phyloP scores from a whole-genome alignment of 2,329 filamentous ascomycete genomes.

The Aspergillus aculeatus region DNA sequence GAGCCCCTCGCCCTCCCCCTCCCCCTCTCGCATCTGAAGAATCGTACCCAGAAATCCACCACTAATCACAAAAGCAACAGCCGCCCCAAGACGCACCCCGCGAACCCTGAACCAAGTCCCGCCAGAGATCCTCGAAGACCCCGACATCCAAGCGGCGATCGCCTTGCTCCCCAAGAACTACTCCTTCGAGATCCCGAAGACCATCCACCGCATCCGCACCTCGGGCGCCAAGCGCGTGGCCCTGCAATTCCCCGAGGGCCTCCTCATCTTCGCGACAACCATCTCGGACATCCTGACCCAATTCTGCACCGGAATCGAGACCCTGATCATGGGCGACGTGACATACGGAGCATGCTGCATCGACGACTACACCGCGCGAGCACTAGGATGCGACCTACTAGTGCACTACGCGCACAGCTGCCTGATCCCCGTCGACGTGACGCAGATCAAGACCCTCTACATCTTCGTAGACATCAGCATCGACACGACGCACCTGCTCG shows the following conservation, averaged over 20 bases:
- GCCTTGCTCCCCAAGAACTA: slow-evolving; percentile 90
- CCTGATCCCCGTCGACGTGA: slow-evolving; percentile 92
- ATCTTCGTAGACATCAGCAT: slow-evolving; percentile 98
- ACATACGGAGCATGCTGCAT: slow-evolving; percentile 99
- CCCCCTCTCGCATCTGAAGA: not conserved
- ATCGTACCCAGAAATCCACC: not conserved
- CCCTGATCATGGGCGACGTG: slow-evolving; percentile 97
- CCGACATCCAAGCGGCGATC: slow-evolving; percentile 83
- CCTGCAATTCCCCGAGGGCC: slow-evolving; percentile 94
- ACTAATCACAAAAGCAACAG: slow-evolving; percentile 44
- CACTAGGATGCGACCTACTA: slow-evolving; percentile 87
- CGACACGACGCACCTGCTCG: slow-evolving; percentile 81
- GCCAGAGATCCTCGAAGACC: slow-evolving; percentile 78
- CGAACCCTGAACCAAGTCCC: slow-evolving; percentile 90
- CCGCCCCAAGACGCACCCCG: slow-evolving; percentile 68
- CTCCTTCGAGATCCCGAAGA: slow-evolving; percentile 97
- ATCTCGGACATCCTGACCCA: slow-evolving; percentile 94
- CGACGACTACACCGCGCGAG: slow-evolving; percentile 94
- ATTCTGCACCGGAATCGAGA: slow-evolving; percentile 89
- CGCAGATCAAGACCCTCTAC: slow-evolving; percentile 94
- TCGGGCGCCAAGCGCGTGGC: slow-evolving; percentile 78
- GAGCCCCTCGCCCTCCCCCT: not conserved
- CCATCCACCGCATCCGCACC: slow-evolving; percentile 86
- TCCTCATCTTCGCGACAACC: slow-evolving; percentile 93
- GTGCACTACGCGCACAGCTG: slow-evolving; percentile 98